Base-by-base conservation (phyloP, 2,329 filamentous ascomycete genomes). In the Colletotrichum sp. region DNA sequence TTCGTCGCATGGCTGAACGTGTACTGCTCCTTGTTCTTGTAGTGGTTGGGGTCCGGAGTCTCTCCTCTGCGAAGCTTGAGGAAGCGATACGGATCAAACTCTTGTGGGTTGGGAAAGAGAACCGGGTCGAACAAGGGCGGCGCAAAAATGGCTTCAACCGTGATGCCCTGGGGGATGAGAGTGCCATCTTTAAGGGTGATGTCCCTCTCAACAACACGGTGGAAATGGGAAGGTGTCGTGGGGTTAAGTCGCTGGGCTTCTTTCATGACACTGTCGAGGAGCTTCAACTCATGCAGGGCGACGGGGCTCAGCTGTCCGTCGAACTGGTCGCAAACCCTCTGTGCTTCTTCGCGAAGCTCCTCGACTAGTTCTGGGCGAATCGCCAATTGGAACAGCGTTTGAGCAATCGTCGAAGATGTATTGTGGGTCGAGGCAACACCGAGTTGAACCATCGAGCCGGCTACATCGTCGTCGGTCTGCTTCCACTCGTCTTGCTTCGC, bases 381-480 rank as follows among this genome's bases (percentile, higher is more conserved):
- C 0, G 85, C 87, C 3, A 92, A 81, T 77, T 90, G 87, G 79
- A 88, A 90, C 59, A 92, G 83, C 18, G 85, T 84, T 28, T 15
- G 69, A 18, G 69, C 28, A n/a, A 84, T 77, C 0, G 86, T 82
- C 57, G 86, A 80, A 4, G 85, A 85, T 1, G 87, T 89, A 1
- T 87, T 88, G 75, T 89, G 87, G 30, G 90, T 89, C 6, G 88
- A 85, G 0, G 87, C 87, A 63, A 89, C 86, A 55, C 83, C 85
- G 5, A 89, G 78, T 0, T 81, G 79, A 16, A 88, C 82, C 79
- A 88, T 83, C 16, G 86, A 80, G 21, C 80, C 81, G 7, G 87
- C 83, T n/a, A 87, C 77, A 28, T 84, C 81, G 72, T 83, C 80
- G 13, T 77, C 79, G 68, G 80, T 68, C 15, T 79, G 76, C 9